A percentile compares a stretch with the other conserved stretches of the same genome.
Conservation (phyloP, 305 asterid species). For the Rubia peregrina region DNA sequence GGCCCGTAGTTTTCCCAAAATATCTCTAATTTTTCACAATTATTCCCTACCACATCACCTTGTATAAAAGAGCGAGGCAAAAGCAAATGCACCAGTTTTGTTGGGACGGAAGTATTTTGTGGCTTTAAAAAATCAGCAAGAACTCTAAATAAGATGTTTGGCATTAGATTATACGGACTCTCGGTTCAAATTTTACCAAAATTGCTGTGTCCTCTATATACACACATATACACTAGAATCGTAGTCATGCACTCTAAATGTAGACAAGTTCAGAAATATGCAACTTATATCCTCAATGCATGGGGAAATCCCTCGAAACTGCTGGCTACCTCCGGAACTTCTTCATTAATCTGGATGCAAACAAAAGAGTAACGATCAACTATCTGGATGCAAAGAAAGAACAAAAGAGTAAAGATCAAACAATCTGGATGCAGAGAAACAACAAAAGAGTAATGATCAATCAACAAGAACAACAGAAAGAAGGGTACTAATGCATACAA, state of each 20-base stretch:
- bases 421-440: slow-evolving; percentile 13
- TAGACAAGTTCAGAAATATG: not conserved
- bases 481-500: slow-evolving; percentile 30
- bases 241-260: not conserved
- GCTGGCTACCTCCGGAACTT: slow-evolving; percentile 7
- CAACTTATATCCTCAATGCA: not conserved
- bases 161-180: not conserved
- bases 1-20: no score
- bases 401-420: not conserved
- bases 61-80: no score
- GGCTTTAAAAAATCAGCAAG: not conserved
- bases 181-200: not conserved
- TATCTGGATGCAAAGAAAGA: not conserved
- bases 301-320: not conserved
- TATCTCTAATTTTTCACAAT: no score
- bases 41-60: no score
- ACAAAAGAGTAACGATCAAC: not conserved
- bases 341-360: slow-evolving; percentile 17
- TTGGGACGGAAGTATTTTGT: no score
- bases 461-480: not conserved
- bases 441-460: not conserved
- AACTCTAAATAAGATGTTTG: not conserved
- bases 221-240: not conserved
- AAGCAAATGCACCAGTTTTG: no score
- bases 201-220: not conserved